Evolutionary conservation across 2,329 filamentous ascomycete species (phyloP), one percentile per base, ranked within the genome.

Genomic region (Lachnellula arida): DNA sequence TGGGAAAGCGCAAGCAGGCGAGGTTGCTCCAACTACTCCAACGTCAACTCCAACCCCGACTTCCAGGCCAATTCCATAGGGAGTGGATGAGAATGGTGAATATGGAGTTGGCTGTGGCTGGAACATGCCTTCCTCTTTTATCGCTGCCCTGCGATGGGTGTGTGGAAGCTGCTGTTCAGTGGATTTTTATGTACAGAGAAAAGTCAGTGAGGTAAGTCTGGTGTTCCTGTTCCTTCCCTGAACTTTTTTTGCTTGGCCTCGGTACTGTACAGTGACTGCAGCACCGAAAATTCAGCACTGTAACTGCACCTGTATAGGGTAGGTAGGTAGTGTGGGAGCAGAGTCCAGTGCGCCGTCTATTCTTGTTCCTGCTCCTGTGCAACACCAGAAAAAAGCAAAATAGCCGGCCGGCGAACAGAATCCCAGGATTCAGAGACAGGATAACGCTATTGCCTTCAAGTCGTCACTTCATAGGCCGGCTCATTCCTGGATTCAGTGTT

Each of bases 71-170:
- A 56, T 23, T 17, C 40, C 51, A 54, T 25, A 11, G 56, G 48
- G 62, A 61, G 65, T 65, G 12, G 62, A 51, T 35, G 60, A 60
- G 53, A 65, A 67, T 32, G 64, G 42, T 50, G 60, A 62, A 55
- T 53, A 67, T 23, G 66, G 63, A 43, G 65, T 67, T 39, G 66
- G 47, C 54, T 68, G 66, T 66, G 67, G 66, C 60, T 68, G 67
- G 62, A 69, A 68, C 67, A 69, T 69, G 50, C 58, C 51, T 57
- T 37, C 37, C 7, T 25, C 32, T 54, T 42, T 15, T 46, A 3
- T 43, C 9, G 47, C 22, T 48, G 35, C 55, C 51, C 56, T 49
- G 28, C 28, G 28, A 32, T 32, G 28, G 28, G 2, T 3, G 28
- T 11, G 28, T 11, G 8, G 28, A 32, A 11, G 28, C 28, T 32